These are phyloP conservation scores for Cytospora paraplurivora DNA, from an alignment of 2,329 filamentous ascomycete species.

Conservation along the genomic window DNA sequence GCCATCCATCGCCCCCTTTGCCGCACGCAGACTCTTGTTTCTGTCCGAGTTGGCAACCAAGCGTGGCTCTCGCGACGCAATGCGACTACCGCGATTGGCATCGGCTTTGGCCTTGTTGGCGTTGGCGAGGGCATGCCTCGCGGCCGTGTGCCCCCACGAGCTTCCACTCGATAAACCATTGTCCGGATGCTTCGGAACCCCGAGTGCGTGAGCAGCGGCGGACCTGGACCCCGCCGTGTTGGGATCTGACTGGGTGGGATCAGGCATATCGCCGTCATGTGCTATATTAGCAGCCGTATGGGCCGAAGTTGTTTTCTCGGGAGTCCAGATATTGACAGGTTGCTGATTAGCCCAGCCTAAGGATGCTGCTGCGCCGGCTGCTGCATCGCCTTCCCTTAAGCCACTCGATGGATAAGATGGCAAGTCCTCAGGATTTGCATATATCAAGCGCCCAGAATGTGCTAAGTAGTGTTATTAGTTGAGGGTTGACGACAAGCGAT, in stretches of 20 bases:
- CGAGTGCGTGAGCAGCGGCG: conserved; percentile 45
- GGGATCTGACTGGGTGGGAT: conserved; percentile 59
- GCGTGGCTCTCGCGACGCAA: conserved; percentile 41
- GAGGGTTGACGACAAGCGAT: background rate
- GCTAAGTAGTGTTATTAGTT: conserved; percentile 25
- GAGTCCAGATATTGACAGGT: conserved; percentile 66
- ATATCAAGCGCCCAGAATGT: conserved; percentile 58
- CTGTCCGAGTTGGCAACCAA: conserved; percentile 47
- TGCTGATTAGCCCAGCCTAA: conserved; percentile 64
- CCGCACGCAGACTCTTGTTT: conserved; percentile 71
- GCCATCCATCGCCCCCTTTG: conserved; percentile 72
- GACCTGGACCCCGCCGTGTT: conserved; percentile 51
- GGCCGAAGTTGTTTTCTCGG: conserved; percentile 61
- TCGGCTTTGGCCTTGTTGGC: too few species aligned
- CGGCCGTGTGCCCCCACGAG: conserved; percentile 67
- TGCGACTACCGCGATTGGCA: conserved; percentile 37
- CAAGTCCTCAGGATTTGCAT: conserved; percentile 71
- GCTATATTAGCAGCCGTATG: conserved; percentile 38
- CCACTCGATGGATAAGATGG: conserved; percentile 74
- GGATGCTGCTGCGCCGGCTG: conserved; percentile 73
- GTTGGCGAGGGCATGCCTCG: conserved; percentile 52
- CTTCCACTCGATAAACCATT: conserved; percentile 31
- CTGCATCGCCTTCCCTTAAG: conserved; percentile 56
- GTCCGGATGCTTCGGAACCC: conserved; percentile 54
- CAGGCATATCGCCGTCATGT: conserved; percentile 36